A percentile compares a stretch with the other conserved stretches of the same genome.
phyloP scores from a whole-genome alignment of 257 asterid species.

The Salvia miltiorrhiza region DNA sequence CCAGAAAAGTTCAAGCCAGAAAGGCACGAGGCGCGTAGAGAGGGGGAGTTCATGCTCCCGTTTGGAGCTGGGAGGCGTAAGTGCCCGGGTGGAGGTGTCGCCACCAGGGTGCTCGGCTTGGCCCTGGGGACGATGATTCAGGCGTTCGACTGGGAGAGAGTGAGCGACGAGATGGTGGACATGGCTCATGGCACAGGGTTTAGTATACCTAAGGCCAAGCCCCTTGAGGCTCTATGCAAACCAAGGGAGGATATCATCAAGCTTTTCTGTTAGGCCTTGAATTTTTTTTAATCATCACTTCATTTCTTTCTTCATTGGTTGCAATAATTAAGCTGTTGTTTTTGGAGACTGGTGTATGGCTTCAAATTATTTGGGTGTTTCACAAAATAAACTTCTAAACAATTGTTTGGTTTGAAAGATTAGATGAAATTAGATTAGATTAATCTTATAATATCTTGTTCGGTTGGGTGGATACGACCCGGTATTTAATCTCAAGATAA shows the following conservation, averaged over 20 bases:
- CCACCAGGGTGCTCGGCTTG: conserved; percentile 30
- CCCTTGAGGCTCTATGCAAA: conserved; percentile 33
- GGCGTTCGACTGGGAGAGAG: conserved; percentile 29
- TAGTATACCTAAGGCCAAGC: conserved; percentile 30
- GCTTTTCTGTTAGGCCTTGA: too few relatives aligned
- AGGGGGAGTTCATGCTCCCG: conserved; percentile 21
- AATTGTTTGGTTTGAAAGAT: too few relatives aligned
- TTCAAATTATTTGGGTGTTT: too few relatives aligned
- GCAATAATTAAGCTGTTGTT: too few relatives aligned
- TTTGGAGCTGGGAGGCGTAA: conserved; percentile 29
- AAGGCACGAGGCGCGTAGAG: conserved; percentile 16
- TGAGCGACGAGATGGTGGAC: conserved; percentile 23
- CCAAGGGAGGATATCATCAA: conserved; percentile 17
- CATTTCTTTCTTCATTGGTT: too few relatives aligned
- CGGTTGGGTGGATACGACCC: too few relatives aligned
- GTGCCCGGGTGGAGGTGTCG: conserved; percentile 34
- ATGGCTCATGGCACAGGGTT: conserved; percentile 30
- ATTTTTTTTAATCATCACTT: too few relatives aligned
- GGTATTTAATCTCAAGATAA: too few relatives aligned
- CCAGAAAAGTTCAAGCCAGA: conserved; percentile 26
- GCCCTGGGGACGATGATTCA: conserved; percentile 31
- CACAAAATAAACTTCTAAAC: too few relatives aligned
- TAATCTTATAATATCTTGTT: too few relatives aligned
- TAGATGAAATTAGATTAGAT: too few relatives aligned
- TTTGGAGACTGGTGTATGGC: too few relatives aligned